Evolutionary conservation across 495 filamentous ascomycete species (phyloP).

Genomic region (Neurospora tetraspora): DNA sequence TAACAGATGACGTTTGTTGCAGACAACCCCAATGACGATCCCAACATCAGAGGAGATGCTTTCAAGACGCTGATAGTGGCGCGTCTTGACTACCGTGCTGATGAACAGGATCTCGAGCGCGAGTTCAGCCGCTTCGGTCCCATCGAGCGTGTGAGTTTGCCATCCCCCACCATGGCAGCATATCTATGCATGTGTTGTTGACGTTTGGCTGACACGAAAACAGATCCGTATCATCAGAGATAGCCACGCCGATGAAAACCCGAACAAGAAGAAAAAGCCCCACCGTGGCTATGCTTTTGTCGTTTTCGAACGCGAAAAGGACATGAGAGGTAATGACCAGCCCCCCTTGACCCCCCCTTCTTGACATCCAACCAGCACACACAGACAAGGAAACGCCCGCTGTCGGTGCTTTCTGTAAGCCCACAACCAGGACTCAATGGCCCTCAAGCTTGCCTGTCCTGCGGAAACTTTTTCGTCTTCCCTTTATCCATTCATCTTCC

Average conservation of each 20-base stretch:
- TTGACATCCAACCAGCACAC: conserved; percentile 18
- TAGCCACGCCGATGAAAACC: conserved; percentile 53
- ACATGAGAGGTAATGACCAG: conserved; percentile 88
- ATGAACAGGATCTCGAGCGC: conserved; percentile 79
- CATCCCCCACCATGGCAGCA: not conserved
- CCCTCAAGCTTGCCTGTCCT: conserved; percentile 49
- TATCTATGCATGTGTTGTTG: not conserved
- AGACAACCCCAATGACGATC: conserved; percentile 68
- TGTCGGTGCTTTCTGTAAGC: conserved; percentile 9
- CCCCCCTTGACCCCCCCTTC: conserved; percentile 28
- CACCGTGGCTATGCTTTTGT: conserved; percentile 94
- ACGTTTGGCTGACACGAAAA: not conserved
- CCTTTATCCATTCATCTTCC: conserved; percentile 9
- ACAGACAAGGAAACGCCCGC: conserved; percentile 2
- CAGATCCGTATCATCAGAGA: conserved; percentile 82
- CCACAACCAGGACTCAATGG: conserved; percentile 29
- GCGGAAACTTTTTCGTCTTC: conserved; percentile 10
- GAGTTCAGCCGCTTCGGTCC: conserved; percentile 93
- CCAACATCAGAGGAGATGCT: conserved; percentile 81
- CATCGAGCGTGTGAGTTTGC: conserved; percentile 69
- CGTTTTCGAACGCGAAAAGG: conserved; percentile 93
- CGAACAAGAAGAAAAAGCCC: conserved; percentile 71
- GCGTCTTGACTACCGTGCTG: conserved; percentile 79
- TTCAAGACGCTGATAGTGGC: conserved; percentile 93
- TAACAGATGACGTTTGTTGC: conserved; percentile 3